These are phyloP conservation scores for Fomitopsis serialis DNA, from an alignment of 768 basidiomycete genomes.

Conservation along the genomic window DNA sequence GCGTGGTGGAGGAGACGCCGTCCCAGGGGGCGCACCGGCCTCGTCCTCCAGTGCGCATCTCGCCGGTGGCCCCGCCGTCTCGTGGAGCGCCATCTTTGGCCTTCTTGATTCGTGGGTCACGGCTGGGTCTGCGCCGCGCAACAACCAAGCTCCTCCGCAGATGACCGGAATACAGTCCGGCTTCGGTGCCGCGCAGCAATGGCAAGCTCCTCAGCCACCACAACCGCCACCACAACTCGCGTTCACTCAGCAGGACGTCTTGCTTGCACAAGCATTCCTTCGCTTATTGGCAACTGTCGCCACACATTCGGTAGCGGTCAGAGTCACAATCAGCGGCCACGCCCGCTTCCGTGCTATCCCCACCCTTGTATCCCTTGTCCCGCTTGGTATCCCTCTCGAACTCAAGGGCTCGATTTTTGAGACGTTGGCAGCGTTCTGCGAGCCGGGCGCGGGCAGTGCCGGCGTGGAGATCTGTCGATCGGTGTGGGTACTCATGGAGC, in stretches of 20 bases:
- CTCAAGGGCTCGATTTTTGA: constrained; percentile 84
- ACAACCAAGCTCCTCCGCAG: constrained; percentile 27
- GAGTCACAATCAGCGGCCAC: constrained; percentile 71
- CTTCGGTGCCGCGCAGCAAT: constrained; percentile 20
- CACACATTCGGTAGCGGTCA: constrained; percentile 68
- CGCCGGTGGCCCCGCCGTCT: constrained; percentile 51
- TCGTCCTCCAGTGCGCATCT: constrained; percentile 36
- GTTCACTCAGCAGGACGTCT: constrained; percentile 66
- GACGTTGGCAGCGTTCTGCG: constrained; percentile 76
- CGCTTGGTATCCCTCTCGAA: constrained; percentile 81
- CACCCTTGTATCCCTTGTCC: constrained; percentile 72
- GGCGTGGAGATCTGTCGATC: constrained; percentile 79
- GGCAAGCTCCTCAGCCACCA: constrained; percentile 28
- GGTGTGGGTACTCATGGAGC: constrained; percentile 83
- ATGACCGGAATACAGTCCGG: constrained; percentile 9
- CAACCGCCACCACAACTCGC: constrained; percentile 38
- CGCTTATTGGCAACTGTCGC: constrained; percentile 74
- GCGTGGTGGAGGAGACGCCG: constrained; percentile 63
- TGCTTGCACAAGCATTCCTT: constrained; percentile 77
- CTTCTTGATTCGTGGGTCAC: constrained; percentile 72
- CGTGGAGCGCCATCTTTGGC: constrained; percentile 75
- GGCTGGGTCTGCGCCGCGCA: constrained; percentile 42
- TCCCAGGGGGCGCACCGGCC: constrained; percentile 53
- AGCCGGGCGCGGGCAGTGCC: constrained; percentile 65
- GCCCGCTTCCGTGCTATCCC: constrained; percentile 78